Conservation (phyloP, 2,329 filamentous ascomycete genomes). For the Colletotrichum lindemuthianum region DNA sequence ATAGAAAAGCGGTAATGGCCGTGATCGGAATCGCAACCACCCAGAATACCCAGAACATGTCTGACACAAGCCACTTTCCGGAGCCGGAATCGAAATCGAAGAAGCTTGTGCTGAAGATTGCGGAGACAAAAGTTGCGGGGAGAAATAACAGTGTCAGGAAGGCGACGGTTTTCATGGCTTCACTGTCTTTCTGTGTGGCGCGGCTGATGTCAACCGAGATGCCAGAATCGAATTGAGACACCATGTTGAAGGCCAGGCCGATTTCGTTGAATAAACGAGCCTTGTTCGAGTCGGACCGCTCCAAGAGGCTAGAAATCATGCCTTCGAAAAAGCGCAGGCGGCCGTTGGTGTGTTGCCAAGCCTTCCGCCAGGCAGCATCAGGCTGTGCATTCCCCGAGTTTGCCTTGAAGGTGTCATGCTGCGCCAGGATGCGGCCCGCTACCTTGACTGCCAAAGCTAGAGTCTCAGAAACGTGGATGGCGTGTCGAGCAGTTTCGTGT, state of each 20-base stretch:
- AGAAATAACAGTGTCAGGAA: conserved; percentile 60
- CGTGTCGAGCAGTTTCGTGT: conserved; percentile 55
- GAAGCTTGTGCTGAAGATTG: conserved; percentile 59
- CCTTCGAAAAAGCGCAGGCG: conserved; percentile 47
- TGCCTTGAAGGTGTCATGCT: conserved; percentile 42
- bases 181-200: conserved; percentile 56
- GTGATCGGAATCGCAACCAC: conserved; percentile 45
- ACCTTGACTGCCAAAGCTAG: conserved; percentile 48
- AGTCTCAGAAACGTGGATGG: conserved; percentile 56
- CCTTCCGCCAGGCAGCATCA: conserved; percentile 5
- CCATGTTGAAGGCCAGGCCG: conserved; percentile 59
- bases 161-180: conserved; percentile 62
- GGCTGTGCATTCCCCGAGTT: background rate
- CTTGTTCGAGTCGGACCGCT: conserved; percentile 51
- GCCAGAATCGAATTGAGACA: conserved; percentile 52
- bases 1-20: conserved; percentile 33
- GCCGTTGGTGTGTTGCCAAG: conserved; percentile 41
- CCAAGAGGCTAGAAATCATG: conserved; percentile 47
- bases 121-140: conserved; percentile 60
- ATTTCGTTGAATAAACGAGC: conserved; percentile 65
- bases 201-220: conserved; percentile 51
- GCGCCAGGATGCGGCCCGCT: conserved; percentile 43
- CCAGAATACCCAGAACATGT: conserved; percentile 50
- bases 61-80: conserved; percentile 42
- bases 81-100: conserved; percentile 46